Evolutionary conservation across 176 grass and related monocot species (phyloP), one percentile per base, ranked within the genome.

Genomic region (Ensete glaucum): DNA sequence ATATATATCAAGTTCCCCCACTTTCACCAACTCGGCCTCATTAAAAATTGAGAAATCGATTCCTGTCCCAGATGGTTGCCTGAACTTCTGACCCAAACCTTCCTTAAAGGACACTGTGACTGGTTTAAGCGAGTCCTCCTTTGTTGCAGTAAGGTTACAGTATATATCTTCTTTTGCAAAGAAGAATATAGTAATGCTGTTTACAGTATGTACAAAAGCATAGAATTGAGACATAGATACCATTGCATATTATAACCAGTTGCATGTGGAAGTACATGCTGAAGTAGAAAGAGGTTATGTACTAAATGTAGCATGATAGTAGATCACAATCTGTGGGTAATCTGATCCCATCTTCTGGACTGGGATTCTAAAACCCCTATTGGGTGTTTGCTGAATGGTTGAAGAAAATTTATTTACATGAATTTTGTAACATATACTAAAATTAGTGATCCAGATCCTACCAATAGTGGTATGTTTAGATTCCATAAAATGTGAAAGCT

Each of bases 31-130:
- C 14, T 89, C 87, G 68, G 80, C 54, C 49, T 79, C 60, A 43
- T 89, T 73, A 85, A 85, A 89, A 72, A 70, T 19, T 58, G 83
- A 80, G 67, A 89, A n/a, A 54, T 89, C 29, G 0, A 85, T 85
- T 71, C 87, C 87, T n/a, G 87, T 83, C 56, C 83, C 87, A 52
- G 29, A 65, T 74, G 87, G 87, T 83, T 89, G 87, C 73, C 72
- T 85, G 67, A 85, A 83, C 69, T 85, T 75, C 60, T 85, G 83
- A 65, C 56, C 73, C 53, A 52, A 80, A 70, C 87, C 87, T 85
- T 85, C 69, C 55, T 75, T 73, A 22, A 89, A 85, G 16, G 73
- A 27, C 59, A 74, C 50, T 1, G 50, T 81, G 29, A 82, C 71
- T 59, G 86, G 66, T 73, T 85, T 67, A 62, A 79, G 72, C 15